Percentiles rank a stretch among this genome's conserved stretches.
Evolutionary conservation across 768 basidiomycete genomes (phyloP).

Genomic region (Leucogyrophana mollusca): DNA sequence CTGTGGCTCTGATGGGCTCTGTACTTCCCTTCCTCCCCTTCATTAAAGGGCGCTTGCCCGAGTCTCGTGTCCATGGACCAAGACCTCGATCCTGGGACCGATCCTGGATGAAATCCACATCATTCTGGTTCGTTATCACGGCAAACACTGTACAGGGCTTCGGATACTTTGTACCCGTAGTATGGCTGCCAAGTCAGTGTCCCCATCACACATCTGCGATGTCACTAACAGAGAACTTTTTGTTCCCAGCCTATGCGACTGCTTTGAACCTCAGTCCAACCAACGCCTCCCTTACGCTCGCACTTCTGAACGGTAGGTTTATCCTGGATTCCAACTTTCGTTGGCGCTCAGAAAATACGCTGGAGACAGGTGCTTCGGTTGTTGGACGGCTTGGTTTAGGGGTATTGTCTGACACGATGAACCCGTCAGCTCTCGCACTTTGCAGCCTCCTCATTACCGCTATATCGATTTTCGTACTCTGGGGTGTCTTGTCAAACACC

Average conservation of each 20-base stretch:
- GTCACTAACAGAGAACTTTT: background rate
- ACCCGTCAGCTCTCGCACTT: slow-evolving; percentile 23
- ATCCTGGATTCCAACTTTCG: background rate
- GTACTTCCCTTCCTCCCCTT: slow-evolving; percentile 25
- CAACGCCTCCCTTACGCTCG: slow-evolving; percentile 20
- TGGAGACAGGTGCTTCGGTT: slow-evolving; percentile 13
- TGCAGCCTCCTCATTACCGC: slow-evolving; percentile 17
- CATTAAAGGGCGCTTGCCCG: slow-evolving; percentile 25
- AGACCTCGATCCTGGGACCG: slow-evolving; percentile 8
- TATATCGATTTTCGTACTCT: slow-evolving; percentile 28
- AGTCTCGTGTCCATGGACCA: slow-evolving; percentile 20
- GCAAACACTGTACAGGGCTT: slow-evolving; percentile 25
- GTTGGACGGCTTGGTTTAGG: slow-evolving; percentile 24
- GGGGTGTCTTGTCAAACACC: slow-evolving; percentile 24
- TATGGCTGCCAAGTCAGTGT: slow-evolving; percentile 25
- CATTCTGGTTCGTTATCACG: slow-evolving; percentile 23
- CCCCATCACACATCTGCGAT: background rate
- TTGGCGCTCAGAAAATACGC: background rate
- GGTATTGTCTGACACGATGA: slow-evolving; percentile 24
- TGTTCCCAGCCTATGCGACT: slow-evolving; percentile 23
- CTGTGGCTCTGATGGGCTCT: slow-evolving; percentile 16
- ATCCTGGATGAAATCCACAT: slow-evolving; percentile 17
- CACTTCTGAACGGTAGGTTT: slow-evolving; percentile 25
- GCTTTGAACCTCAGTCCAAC: slow-evolving; percentile 16
- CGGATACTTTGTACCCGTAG: slow-evolving; percentile 24